Evolutionary conservation across 495 filamentous ascomycete genomes (phyloP).

Genomic region (Penicillium herquei): DNA sequence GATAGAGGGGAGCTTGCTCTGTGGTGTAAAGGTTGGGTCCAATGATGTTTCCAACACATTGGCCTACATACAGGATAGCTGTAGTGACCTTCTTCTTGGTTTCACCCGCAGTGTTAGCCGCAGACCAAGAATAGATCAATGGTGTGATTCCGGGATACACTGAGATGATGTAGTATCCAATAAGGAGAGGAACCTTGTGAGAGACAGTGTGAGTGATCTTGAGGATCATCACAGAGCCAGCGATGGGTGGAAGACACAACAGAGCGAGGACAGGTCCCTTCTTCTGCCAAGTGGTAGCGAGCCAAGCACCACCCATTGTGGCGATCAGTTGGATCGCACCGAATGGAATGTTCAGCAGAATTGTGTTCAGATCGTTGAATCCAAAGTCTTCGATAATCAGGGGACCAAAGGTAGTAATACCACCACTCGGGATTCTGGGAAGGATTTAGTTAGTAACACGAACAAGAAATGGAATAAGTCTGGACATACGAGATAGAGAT

Average conservation of each 20-base stretch:
- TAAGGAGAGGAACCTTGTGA: slow-evolving; percentile 50
- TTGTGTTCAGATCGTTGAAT: slow-evolving; percentile 57
- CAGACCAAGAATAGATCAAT: slow-evolving; percentile 62
- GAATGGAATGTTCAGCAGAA: slow-evolving; percentile 65
- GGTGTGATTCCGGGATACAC: slow-evolving; percentile 58
- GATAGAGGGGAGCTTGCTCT: slow-evolving; percentile 53
- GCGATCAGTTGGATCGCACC: slow-evolving; percentile 60
- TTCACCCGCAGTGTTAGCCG: slow-evolving; percentile 62
- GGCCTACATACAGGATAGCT: slow-evolving; percentile 55
- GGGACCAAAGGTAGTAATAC: slow-evolving; percentile 63
- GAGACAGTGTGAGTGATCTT: slow-evolving; percentile 42
- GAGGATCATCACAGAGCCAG: slow-evolving; percentile 56
- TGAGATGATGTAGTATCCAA: slow-evolving; percentile 61
- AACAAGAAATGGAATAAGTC: not conserved
- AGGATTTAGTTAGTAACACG: slow-evolving; percentile 17
- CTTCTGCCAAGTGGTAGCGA: slow-evolving; percentile 50
- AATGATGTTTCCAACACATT: slow-evolving; percentile 58
- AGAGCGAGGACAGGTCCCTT: slow-evolving; percentile 58
- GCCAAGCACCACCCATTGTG: slow-evolving; percentile 55
- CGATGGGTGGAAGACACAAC: slow-evolving; percentile 54
- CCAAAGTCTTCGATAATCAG: slow-evolving; percentile 63
- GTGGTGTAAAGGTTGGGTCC: slow-evolving; percentile 60
- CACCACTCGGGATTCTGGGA: slow-evolving; percentile 57
- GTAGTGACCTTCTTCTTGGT: slow-evolving; percentile 63
- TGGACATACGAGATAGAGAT: slow-evolving; percentile 43